These are phyloP conservation scores for Solanum virginianum DNA, from an alignment of 257 asterid species.

Conservation along the genomic window DNA sequence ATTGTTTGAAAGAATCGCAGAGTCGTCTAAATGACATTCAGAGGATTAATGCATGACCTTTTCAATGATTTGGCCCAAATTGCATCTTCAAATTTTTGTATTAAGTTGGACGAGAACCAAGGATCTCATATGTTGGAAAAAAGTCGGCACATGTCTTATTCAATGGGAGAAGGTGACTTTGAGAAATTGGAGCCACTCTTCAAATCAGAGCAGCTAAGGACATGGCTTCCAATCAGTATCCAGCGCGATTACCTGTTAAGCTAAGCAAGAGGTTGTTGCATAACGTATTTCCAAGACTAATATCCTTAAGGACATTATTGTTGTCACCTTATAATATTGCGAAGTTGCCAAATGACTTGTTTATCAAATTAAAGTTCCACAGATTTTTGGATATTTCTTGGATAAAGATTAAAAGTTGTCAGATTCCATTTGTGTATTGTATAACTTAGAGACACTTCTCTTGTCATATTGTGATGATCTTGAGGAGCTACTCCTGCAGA, in stretches of 20 bases:
- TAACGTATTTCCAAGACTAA: not conserved
- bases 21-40: accelerated
- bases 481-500: not conserved
- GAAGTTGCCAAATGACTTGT: not conserved
- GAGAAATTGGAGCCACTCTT: not conserved
- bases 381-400: not conserved
- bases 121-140: not conserved
- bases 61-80: not conserved
- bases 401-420: not conserved
- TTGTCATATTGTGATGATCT: not conserved
- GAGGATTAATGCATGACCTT: not conserved
- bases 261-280: not conserved
- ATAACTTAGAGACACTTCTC: not conserved
- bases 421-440: not conserved
- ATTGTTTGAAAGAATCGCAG: not conserved
- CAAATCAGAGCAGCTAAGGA: not conserved
- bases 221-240: not conserved
- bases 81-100: not conserved
- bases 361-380: not conserved
- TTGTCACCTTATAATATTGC: not conserved
- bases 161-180: not conserved
- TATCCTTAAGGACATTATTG: not conserved
- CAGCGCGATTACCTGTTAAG: accelerated
- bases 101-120: not conserved
- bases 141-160: not conserved